Conservation (phyloP, 345 rosid genomes). For the Eucalyptus cloeziana region DNA sequence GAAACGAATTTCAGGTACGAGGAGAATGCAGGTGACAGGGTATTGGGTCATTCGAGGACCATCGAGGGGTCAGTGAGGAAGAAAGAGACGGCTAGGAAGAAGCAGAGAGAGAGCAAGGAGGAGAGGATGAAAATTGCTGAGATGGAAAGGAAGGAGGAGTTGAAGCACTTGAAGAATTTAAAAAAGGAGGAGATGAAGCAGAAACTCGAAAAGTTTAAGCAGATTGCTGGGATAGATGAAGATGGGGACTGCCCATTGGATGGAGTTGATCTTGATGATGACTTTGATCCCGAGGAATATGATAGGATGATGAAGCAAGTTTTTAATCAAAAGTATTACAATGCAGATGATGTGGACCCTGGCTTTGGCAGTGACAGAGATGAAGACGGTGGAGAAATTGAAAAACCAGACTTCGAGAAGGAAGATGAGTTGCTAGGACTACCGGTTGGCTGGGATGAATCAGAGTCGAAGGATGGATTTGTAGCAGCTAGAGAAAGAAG, state of each 20-base stretch:
- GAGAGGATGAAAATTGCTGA: constrained; percentile 56
- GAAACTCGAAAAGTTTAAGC: constrained; percentile 55
- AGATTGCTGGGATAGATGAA: constrained; percentile 57
- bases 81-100: constrained; percentile 55
- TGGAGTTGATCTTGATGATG: constrained; percentile 44
- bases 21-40: constrained; percentile 53
- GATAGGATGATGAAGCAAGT: constrained; percentile 69
- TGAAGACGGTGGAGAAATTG: constrained; percentile 21
- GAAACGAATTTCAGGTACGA: constrained; percentile 59
- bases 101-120: constrained; percentile 64
- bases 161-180: constrained; percentile 81
- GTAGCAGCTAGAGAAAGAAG: constrained; percentile 47
- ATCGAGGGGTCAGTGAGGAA: constrained; percentile 86
- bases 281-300: constrained; percentile 71
- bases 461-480: constrained; percentile 44
- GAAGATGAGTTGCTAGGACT: constrained; percentile 88
- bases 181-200: constrained; percentile 82
- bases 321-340: constrained; percentile 59
- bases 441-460: constrained; percentile 57
- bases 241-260: constrained; percentile 22
- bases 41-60: constrained; percentile 60
- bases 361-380: constrained; percentile 31
- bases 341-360: constrained; percentile 43
- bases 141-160: constrained; percentile 67
- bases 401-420: constrained; percentile 76